Percentiles rank a stretch among this genome's conserved stretches.
phyloP scores from a whole-genome alignment of 768 basidiomycete genomes.

The Tylopilus rubrobrunneus region DNA sequence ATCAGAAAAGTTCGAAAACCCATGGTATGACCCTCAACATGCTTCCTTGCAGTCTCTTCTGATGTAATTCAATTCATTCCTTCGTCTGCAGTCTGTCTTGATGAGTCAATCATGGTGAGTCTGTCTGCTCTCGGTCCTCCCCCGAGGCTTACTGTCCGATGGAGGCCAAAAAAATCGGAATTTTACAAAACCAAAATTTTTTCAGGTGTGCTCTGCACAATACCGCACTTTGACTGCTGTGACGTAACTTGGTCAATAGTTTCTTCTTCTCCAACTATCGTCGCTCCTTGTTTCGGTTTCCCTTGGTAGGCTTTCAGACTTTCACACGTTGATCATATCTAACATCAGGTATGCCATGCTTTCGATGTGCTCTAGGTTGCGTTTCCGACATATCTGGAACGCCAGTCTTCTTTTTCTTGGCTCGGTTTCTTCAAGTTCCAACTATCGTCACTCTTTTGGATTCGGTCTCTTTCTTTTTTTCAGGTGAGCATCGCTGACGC shows the following conservation, averaged over 20 bases:
- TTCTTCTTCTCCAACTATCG: background rate
- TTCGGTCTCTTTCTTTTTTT: too few relatives aligned
- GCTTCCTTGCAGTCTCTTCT: background rate
- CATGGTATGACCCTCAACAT: background rate
- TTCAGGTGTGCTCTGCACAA: background rate
- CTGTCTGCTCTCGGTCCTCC: background rate
- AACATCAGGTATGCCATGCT: background rate
- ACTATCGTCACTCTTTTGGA: background rate
- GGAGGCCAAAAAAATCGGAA: background rate
- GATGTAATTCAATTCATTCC: background rate
- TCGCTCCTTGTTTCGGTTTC: background rate
- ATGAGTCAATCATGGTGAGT: background rate
- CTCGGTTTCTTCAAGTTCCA: background rate
- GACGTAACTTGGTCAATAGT: background rate
- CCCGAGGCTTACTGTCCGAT: background rate
- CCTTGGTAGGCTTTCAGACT: background rate
- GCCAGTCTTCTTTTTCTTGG: background rate
- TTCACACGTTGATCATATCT: background rate
- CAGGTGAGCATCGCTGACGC: too few relatives aligned
- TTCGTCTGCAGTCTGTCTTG: background rate
- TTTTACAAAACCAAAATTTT: background rate
- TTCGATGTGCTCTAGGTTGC: too few relatives aligned
- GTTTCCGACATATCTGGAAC: background rate
- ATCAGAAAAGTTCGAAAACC: background rate
- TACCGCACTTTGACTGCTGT: background rate